These are phyloP conservation scores for Yamadazyma ubonensis DNA, from an alignment of 805 yeast species.

Conservation along the genomic window DNA sequence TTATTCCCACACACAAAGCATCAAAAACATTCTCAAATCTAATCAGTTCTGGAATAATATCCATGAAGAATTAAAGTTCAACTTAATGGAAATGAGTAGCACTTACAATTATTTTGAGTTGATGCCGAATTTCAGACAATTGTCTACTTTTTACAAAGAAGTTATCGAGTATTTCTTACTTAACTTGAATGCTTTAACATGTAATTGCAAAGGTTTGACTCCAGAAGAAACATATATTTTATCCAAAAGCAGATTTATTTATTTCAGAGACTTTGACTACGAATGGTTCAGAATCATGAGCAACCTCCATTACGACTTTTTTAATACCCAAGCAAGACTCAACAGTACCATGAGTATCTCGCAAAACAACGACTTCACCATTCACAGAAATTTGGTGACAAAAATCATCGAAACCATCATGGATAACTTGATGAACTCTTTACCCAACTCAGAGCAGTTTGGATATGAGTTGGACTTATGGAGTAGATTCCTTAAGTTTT, in stretches of 20 bases:
- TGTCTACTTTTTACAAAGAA: conserved; percentile 21
- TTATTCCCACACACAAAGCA: conserved; percentile 1
- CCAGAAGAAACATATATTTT: conserved; percentile 7
- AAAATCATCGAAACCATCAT: conserved; percentile 18
- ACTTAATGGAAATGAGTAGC: conserved; percentile 16
- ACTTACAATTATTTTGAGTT: conserved; percentile 18
- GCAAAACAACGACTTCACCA: conserved; percentile 7
- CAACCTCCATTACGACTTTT: conserved; percentile 17
- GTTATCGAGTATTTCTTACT: conserved; percentile 24
- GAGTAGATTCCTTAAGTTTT: conserved; percentile 20
- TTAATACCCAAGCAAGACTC: conserved; percentile 15
- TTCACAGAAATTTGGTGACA: conserved; percentile 16
- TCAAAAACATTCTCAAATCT: conserved; percentile 17
- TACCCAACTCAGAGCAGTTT: conserved; percentile 7
- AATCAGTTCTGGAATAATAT: conserved; percentile 29
- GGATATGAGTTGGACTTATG: conserved; percentile 19
- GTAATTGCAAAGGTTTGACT: conserved; percentile 8
- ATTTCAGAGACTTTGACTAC: conserved; percentile 22
- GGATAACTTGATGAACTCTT: conserved; percentile 18
- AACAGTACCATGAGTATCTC: conserved; percentile 9
- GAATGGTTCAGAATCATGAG: conserved; percentile 23
- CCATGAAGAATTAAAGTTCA: conserved; percentile 29
- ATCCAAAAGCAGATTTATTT: conserved; percentile 17
- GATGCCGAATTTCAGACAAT: conserved; percentile 20
- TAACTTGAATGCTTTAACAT: conserved; percentile 12